Evolutionary conservation across 768 basidiomycete species (phyloP), one percentile per base, ranked within the genome.

Genomic region (Boletus reticuloceps): DNA sequence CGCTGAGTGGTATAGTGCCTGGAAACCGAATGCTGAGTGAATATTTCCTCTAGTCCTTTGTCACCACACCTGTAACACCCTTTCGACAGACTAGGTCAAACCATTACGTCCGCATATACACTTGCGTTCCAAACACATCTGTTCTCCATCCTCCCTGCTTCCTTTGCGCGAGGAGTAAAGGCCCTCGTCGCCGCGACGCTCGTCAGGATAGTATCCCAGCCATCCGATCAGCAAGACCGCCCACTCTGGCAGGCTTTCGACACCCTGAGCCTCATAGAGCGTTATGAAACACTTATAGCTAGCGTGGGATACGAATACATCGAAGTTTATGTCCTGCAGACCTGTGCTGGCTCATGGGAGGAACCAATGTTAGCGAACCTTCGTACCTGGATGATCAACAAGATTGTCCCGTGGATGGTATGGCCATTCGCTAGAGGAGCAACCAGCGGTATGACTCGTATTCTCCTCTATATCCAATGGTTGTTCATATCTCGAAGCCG

Each of bases 281-380:
- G 91, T 29, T 93, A 89, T 65, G 93, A 95, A 64, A 82, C 84
- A 8, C 81, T 94, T 54, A 83, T 98, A 29, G 84, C 89, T 19
- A 85, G 84, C 47, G 87, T 94, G 5, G 90, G 91, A 29, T 93
- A 94, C 59, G 88, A 90, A 64, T 83, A 85, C 61, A 94, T 99
- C 58, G 91, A 94, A 65, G 68, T 74, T 6, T 79, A 90, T 54
- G 87, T 97, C 1, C 51, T 80, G 53, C 77, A 77, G 55, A 82
- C 80, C 4, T 93, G 89, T 64, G 72, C 81, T 11, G 83, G 79
- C 4, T 80, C 82, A 61, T 96, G 91, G 90, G 79, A 79, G 34
- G 79, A 76, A 47, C 81, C 83, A 8, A 78, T 88, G 76, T 65
- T 95, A 54, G 75, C 77, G 4, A 75, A 69, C 3, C 71, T 94